Evolutionary conservation across 163 green algal genomes (phyloP).

Genomic region (Chloromonas sp.): DNA sequence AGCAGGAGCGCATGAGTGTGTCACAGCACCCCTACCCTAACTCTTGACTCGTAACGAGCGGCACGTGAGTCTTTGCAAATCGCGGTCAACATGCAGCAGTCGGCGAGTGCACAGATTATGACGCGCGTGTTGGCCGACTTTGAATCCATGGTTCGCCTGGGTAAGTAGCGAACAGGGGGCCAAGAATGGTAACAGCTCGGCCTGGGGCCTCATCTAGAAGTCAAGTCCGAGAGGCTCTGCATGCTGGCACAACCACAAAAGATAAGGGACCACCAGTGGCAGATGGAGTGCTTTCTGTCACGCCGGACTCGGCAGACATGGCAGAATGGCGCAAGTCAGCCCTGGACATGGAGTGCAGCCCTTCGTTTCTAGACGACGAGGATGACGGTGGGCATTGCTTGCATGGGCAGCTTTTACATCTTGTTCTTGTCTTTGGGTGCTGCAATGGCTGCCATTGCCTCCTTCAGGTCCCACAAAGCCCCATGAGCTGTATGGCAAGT

Average conservation of each 20-base stretch:
- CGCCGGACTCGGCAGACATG: slow-evolving; percentile 65
- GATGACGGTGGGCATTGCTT: slow-evolving; percentile 38
- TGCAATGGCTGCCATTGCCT: neutral
- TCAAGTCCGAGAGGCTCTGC: neutral
- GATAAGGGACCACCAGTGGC: neutral
- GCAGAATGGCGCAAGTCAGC: slow-evolving; percentile 49
- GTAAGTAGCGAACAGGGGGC: no score
- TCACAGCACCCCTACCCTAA: no score
- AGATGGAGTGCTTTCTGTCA: slow-evolving; percentile 71
- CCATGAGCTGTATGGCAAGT: slow-evolving; percentile 88
- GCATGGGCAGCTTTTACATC: neutral
- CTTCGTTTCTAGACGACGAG: slow-evolving; percentile 75
- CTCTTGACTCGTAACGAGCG: no score
- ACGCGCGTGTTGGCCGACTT: no score
- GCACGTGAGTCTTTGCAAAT: no score
- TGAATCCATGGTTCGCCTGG: no score
- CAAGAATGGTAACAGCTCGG: no score
- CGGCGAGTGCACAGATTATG: no score
- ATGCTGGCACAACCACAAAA: neutral
- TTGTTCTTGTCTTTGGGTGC: neutral
- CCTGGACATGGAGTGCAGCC: slow-evolving; percentile 37
- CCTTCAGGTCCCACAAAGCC: slow-evolving; percentile 21
- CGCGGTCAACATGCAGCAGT: no score
- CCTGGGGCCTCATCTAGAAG: no score
- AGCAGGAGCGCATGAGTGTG: no score